A percentile compares a stretch with the other conserved stretches of the same genome.
These are phyloP conservation scores for Aspergillus sp. DNA, from an alignment of 2,329 filamentous ascomycete species.

Conservation along the genomic window DNA sequence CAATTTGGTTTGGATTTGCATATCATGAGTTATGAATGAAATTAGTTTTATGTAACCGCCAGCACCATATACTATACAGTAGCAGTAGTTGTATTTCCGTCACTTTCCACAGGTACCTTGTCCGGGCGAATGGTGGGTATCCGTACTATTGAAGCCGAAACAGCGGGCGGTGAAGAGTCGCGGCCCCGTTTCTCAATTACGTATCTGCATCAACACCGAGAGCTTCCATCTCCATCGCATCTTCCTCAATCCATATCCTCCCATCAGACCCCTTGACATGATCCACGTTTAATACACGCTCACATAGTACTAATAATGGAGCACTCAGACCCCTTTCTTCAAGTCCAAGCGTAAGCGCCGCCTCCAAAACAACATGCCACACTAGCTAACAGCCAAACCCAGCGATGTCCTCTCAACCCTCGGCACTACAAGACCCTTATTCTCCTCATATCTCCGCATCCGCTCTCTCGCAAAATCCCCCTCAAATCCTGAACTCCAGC, in stretches of 20 bases:
- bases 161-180: not conserved
- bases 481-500: slow-evolving; percentile 67
- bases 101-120: not conserved
- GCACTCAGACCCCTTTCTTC: slow-evolving; percentile 47
- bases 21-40: slow-evolving; percentile 10
- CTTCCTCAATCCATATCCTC: not conserved
- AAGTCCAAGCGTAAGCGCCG: slow-evolving; percentile 46
- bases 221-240: not conserved
- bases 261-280: not conserved
- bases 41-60: not conserved
- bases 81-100: not conserved
- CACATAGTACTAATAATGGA: slow-evolving; percentile 29
- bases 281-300: not conserved
- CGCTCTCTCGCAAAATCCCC: slow-evolving; percentile 74
- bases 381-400: slow-evolving; percentile 17
- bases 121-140: not conserved
- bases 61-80: not conserved
- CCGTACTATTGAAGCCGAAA: not conserved
- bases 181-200: not conserved
- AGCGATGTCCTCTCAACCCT: slow-evolving; percentile 89
- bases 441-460: slow-evolving; percentile 94
- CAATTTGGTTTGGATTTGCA: not conserved
- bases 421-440: slow-evolving; percentile 76
- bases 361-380: not conserved
- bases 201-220: not conserved